Base-by-base conservation (phyloP, 2,329 filamentous ascomycete genomes). In the Pestalotiopsis sp. region DNA sequence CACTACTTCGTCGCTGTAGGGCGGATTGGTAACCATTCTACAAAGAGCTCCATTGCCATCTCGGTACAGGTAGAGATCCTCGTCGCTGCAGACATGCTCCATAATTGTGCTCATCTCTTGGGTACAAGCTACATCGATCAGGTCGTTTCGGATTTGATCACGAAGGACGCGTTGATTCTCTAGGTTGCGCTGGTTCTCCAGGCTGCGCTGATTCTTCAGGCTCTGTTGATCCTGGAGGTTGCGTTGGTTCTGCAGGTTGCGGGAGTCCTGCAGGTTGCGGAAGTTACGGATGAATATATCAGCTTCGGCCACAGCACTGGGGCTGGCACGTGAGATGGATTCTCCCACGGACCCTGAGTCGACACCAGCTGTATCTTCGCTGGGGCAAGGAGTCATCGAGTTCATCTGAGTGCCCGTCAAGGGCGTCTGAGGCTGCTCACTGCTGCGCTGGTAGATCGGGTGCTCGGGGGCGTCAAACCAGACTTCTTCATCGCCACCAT, bases 1-100 rank as follows among this genome's bases (percentile, higher is more conserved):
- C 31, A 70, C 70, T 5, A 73, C 61, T 40, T 73, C 41, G 13
- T 71, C 66, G 20, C 68, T 49, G 40, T 74, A 74, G 36, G 66
- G 69, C n/a, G 72, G 68, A 25, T 68, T 68, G 14, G 69, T 68
- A 36, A 71, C 67, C 13, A 36, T 23, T 41, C 67, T 69, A 31
- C 66, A 56, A n/a, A 63, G 65, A 38, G 41, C 62, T 57, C 69
- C 60, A 58, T 71, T 36, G 25, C 41, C 27, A 17, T 60, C 65
- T 14, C 25, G 13, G 36, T 60, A 38, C 6, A 60, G 56, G 17
- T n/a, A 12, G 5, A 36, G n/a, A 25, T 60, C 56, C 49, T 59
- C 40, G 7, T 56, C 25, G 14, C 38, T 36, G 38, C 56, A 56
- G 13, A 58, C 31, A 40, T 66, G 31, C 5, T 65, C 61, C 20